Base-by-base conservation (phyloP, 2,329 filamentous ascomycete genomes). In the Penicillium brevicompactum region DNA sequence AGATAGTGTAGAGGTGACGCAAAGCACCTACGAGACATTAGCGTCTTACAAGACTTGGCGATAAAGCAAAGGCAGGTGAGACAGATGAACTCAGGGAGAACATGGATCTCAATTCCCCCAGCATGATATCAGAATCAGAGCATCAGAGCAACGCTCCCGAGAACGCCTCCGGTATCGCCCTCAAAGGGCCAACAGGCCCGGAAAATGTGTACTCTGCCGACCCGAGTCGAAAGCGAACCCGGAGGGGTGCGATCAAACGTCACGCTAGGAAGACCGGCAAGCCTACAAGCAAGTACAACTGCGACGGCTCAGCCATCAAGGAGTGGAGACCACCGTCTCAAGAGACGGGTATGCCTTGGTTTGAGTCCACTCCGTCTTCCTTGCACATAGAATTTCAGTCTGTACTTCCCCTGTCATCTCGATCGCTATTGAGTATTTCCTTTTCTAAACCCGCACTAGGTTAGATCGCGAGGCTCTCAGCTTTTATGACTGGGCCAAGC, bases 401-500 rank as follows among this genome's bases (percentile, higher is more conserved):
- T n/a, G n/a, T n/a, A n/a, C n/a, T n/a, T n/a, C n/a, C n/a, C n/a
- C n/a, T n/a, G n/a, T n/a, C n/a, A n/a, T n/a, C n/a, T n/a, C n/a
- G n/a, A n/a, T n/a, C n/a, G n/a, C n/a, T n/a, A n/a, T n/a, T n/a
- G n/a, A n/a, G n/a, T n/a, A n/a, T n/a, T n/a, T n/a, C n/a, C n/a
- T n/a, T n/a, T n/a, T n/a, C n/a, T n/a, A n/a, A n/a, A n/a, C n/a
- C n/a, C 58, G 52, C 53, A 5, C 11, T 61, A 92, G 90, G 73
- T 78, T 99, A 24, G 91, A 97, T 73, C 91, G 91, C 67, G 94
- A 99, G 73, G 87, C 97, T 42, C 78, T 89, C 30, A 90, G 95
- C 65, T 97, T 97, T 70, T 95, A 92, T 70, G 81, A 92, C 34
- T 95, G 88, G 70, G 88, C 96, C 31, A 86, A 83, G 59, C 94